phyloP scores from a whole-genome alignment of 2,329 filamentous ascomycete species.

The Fusarium albosuccineum region DNA sequence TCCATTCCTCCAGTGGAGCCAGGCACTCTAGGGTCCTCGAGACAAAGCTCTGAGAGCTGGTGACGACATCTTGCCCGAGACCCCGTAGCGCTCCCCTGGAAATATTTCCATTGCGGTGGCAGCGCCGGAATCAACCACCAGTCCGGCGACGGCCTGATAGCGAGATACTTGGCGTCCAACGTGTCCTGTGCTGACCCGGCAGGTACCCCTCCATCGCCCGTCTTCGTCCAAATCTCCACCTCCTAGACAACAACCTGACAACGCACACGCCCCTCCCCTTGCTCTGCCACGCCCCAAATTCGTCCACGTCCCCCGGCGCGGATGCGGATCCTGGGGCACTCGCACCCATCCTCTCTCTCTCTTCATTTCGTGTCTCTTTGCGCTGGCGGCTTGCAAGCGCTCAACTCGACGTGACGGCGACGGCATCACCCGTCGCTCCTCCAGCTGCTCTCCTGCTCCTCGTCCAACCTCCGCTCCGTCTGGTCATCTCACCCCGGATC shows the following conservation, averaged over 20 bases:
- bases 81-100: conserved; percentile 38
- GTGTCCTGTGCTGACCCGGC: too few species aligned
- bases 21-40: conserved; percentile 13
- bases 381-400: conserved; percentile 41
- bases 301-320: conserved; percentile 44
- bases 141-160: conserved; percentile 30
- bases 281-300: conserved; percentile 43
- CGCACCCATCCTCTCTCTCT: conserved; percentile 37
- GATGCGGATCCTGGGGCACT: conserved; percentile 42
- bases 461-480: conserved; percentile 21
- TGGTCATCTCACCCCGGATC: conserved; percentile 12
- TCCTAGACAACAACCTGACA: conserved; percentile 36
- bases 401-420: conserved; percentile 16
- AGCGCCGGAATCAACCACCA: conserved; percentile 33
- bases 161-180: background rate
- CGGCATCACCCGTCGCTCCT: conserved; percentile 12
- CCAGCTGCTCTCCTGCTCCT: conserved; percentile 8
- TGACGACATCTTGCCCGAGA: conserved; percentile 36
- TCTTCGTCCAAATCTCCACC: conserved; percentile 29
- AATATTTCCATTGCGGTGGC: conserved; percentile 28
- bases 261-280: conserved; percentile 41
- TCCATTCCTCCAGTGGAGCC: conserved; percentile 23
- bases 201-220: conserved; percentile 27
- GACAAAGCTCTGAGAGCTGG: conserved; percentile 26
- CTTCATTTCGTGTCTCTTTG: conserved; percentile 41